Evolutionary conservation across 2,329 filamentous ascomycete species (phyloP).

Genomic region (Piedraia hortae): DNA sequence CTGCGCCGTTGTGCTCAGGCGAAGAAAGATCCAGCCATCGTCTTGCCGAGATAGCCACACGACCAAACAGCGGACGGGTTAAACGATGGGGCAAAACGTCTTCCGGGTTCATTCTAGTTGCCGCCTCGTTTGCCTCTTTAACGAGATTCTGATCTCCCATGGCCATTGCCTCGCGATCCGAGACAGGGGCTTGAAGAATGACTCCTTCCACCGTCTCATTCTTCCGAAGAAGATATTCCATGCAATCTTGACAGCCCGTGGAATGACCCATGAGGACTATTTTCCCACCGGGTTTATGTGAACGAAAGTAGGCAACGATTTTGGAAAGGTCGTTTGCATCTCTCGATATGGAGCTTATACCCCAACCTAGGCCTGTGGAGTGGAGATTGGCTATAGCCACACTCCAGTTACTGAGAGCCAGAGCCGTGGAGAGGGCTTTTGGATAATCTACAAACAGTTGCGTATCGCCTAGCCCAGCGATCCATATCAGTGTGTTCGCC

Average conservation of each 20-base stretch:
- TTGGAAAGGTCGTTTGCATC: slow-evolving; percentile 27
- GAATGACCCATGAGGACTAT: slow-evolving; percentile 43
- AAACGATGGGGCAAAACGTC: slow-evolving; percentile 24
- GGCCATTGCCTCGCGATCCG: slow-evolving; percentile 39
- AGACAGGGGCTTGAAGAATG: slow-evolving; percentile 56
- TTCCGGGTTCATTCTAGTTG: slow-evolving; percentile 26
- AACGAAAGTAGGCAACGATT: slow-evolving; percentile 24
- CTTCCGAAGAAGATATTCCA: slow-evolving; percentile 28
- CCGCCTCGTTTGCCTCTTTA: slow-evolving; percentile 16
- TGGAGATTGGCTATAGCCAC: slow-evolving; percentile 17
- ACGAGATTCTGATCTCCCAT: slow-evolving; percentile 19
- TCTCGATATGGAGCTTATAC: slow-evolving; percentile 22
- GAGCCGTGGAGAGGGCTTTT: slow-evolving; percentile 19
- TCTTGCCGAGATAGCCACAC: slow-evolving; percentile 24
- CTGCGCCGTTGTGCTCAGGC: slow-evolving; percentile 34
- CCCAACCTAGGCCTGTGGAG: slow-evolving; percentile 28
- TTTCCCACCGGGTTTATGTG: slow-evolving; percentile 18
- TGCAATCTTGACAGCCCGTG: slow-evolving; percentile 39
- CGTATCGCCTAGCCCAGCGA: slow-evolving; percentile 43
- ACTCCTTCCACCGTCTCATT: slow-evolving; percentile 33
- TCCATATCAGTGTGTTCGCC: slow-evolving; percentile 36
- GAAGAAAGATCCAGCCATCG: slow-evolving; percentile 31
- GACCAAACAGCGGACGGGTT: slow-evolving; percentile 10
- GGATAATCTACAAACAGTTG: slow-evolving; percentile 37
- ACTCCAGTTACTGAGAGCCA: slow-evolving; percentile 22